Base-by-base conservation (phyloP, 2,329 filamentous ascomycete genomes). In the Exophiala aquamarina region DNA sequence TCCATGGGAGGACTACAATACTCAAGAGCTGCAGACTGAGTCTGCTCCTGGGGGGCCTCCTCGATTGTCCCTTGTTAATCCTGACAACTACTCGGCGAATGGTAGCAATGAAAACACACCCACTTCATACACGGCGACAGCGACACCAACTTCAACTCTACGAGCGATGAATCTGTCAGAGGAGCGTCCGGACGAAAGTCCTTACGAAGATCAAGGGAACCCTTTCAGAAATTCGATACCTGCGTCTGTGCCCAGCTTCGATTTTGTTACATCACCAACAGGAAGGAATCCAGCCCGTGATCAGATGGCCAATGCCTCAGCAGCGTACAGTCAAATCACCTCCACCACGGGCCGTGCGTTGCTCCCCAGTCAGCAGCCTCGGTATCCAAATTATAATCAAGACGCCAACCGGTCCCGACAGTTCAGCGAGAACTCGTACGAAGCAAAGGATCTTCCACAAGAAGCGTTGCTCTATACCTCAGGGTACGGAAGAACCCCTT, bases 341-440 rank as follows among this genome's bases (percentile, higher is more conserved):
- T 44, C 37, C 26, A 33, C 47, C 19, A 52, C 49, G 36, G 63
- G 59, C 15, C 59, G 55, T 21, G 65, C 64, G 15, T 57, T 63
- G 9, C 58, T 66, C 23, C 60, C 64, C 26, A 64, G 59, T 43
- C 63, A 64, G 37, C 61, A 67, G 46, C 49, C 54, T 26, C 58
- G 57, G 31, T 58, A 61, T 40, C 40, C 52, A 4, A 52, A 42
- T 18, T 51, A 52, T 36, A 40, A 42, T 34, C 35, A 17, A 43
- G 15, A 44, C 37, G 31, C 35, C 39, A 10, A 14, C 23, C 20
- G 19, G n/a, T 19, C 41, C 11, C 46, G 50, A 20, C 35, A 52
- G 17, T 33, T 38, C 10, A 46, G 43, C 19, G 34, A 49, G 11
- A 42, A 41, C 28, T 43, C 44, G 8, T 50, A 54, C 13, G 53